Evolutionary conservation across 2,329 filamentous ascomycete species (phyloP), one percentile per base, ranked within the genome.

Genomic region (Cytospora schulzeri): DNA sequence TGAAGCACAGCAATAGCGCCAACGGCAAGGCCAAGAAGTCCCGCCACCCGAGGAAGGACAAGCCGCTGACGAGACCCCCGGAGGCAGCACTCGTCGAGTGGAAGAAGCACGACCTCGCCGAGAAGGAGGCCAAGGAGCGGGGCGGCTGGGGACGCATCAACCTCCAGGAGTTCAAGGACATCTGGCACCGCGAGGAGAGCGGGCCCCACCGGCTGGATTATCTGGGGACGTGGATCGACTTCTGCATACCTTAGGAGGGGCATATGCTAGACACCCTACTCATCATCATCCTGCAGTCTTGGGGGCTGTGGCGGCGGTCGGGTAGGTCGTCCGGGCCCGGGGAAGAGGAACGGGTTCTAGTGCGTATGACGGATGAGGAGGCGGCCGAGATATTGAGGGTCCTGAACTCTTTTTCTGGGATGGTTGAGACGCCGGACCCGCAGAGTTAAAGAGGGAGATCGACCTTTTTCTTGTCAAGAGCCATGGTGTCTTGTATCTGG

Each of bases 181-280:
- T 89, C 57, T 92, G 95, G 79, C 86, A 87, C 70, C 81, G 82
- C n/a, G 83, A 88, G 68, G 85, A 88, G 69, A 85, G 86, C 28
- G 78, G 80, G 31, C 84, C 83, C 17, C 86, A 87, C 72, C 79
- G 89, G 60, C 81, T 93, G 67, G 91, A 91, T 69, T 94, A 97
- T 76, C 81, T 97, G 55, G 91, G 91, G 66, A 91, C 87, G 71
- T 98, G 94, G 94, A 91, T 97, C 76, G 93, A 97, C 74, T 88
- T 89, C 74, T 90, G 87, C 74, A 88, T 90, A 69, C 87, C 86
- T 17, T 87, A 81, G 75, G 17, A 38, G 17, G 33, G 62, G 24
- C 41, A 58, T 24, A 57, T 52, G 48, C 33, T 52, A 33, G 38
- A 45, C 12, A 41, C 24, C 22, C 26, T 58, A 53, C 54, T 50